Conservation (phyloP, 73 alveolate genomes). For the Paramecium primaurelia region DNA sequence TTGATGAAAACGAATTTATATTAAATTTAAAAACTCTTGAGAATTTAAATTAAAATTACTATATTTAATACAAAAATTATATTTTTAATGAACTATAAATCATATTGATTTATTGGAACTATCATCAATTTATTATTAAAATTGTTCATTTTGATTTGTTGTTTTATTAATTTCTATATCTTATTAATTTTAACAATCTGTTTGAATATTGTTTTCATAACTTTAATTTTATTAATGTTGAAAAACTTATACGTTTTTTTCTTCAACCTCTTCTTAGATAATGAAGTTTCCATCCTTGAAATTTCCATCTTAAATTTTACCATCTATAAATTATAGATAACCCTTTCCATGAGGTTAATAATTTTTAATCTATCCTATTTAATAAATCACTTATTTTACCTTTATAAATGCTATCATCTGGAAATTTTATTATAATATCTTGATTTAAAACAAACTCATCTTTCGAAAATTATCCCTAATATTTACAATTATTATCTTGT, state of each 20-base stretch:
- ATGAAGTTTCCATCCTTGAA: slow-evolving; percentile 24
- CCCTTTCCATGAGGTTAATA: slow-evolving; percentile 60
- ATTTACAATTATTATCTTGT: not conserved
- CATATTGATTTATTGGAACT: not conserved
- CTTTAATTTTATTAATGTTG: not conserved
- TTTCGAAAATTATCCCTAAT: slow-evolving; percentile 27
- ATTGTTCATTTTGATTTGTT: not conserved
- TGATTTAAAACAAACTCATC: not conserved
- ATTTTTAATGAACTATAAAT: not conserved
- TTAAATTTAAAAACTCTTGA: too few relatives aligned
- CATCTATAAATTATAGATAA: slow-evolving; percentile 28
- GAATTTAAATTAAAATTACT: too few relatives aligned
- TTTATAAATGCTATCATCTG: slow-evolving; percentile 40
- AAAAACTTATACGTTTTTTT: not conserved
- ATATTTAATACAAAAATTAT: not conserved
- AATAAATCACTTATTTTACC: not conserved
- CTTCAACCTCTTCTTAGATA: not conserved
- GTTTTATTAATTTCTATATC: not conserved
- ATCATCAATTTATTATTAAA: not conserved
- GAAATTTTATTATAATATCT: slow-evolving; percentile 34
- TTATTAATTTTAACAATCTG: not conserved
- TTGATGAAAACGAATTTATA: slow-evolving; percentile 66
- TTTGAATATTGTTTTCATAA: not conserved
- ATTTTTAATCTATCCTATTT: slow-evolving; percentile 36
- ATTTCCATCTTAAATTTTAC: slow-evolving; percentile 13